Evolutionary conservation across 306 rosid genomes (phyloP).

Genomic region (Cucurbita maxima): DNA sequence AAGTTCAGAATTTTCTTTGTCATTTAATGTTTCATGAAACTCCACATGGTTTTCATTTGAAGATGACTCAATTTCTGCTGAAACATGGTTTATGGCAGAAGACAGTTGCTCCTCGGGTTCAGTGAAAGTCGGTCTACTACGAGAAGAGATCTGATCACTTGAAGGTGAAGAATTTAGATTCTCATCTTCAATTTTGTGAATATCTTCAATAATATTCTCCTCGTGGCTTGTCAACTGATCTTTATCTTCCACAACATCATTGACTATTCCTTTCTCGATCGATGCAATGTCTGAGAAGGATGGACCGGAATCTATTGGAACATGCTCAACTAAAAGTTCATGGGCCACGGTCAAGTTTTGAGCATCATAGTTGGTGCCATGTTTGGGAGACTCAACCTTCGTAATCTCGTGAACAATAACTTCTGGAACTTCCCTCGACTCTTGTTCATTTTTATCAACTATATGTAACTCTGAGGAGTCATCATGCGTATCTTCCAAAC

Average conservation of each 20-base stretch:
- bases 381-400: slow-evolving; percentile 16
- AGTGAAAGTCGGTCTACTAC: neutral
- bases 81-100: slow-evolving; percentile 2
- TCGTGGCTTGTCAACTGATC: slow-evolving; percentile 2
- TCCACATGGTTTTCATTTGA: slow-evolving; percentile 1
- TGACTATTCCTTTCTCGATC: slow-evolving; percentile 4
- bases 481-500: slow-evolving; percentile 18
- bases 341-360: slow-evolving; percentile 17
- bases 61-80: neutral
- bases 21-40: neutral
- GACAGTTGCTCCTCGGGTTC: neutral
- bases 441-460: slow-evolving; percentile 15
- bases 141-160: slow-evolving; percentile 19
- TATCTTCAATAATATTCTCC: slow-evolving; percentile 13
- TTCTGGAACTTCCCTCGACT: slow-evolving; percentile 20
- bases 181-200: neutral
- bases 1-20: slow-evolving; percentile 1
- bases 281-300: slow-evolving; percentile 21
- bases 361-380: slow-evolving; percentile 12
- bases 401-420: slow-evolving; percentile 10
- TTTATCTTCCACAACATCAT: slow-evolving; percentile 7
- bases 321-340: slow-evolving; percentile 16
- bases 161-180: slow-evolving; percentile 19
- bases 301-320: slow-evolving; percentile 21
- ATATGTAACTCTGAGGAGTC: slow-evolving; percentile 21